Conservation (phyloP, 1,284 basidiomycete species). For the Heterobasidion irregulare region DNA sequence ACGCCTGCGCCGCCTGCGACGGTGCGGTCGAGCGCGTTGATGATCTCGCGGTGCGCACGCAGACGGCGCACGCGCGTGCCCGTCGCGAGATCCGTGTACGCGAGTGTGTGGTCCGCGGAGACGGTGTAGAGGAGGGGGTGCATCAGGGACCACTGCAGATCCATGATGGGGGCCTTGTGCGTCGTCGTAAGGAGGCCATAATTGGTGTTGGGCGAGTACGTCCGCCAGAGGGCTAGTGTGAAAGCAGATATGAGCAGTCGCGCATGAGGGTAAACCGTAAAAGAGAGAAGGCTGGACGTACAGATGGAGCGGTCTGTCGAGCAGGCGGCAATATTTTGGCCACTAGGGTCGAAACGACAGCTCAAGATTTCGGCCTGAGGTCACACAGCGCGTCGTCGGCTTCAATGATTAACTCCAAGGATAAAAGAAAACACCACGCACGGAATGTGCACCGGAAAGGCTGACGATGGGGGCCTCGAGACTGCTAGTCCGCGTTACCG, state of each 20-base stretch:
- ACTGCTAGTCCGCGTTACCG: slow-evolving; percentile 70
- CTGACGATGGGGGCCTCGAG: slow-evolving; percentile 78
- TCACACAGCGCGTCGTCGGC: background rate
- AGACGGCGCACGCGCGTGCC: slow-evolving; percentile 71
- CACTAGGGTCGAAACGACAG: slow-evolving; percentile 75
- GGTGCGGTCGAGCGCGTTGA: slow-evolving; percentile 82
- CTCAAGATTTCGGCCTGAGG: slow-evolving; percentile 67
- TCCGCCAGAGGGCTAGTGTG: slow-evolving; percentile 71
- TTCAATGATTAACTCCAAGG: background rate
- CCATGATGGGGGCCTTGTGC: slow-evolving; percentile 73
- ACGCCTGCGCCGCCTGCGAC: slow-evolving; percentile 74
- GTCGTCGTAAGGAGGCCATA: slow-evolving; percentile 69
- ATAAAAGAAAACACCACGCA: slow-evolving; percentile 25
- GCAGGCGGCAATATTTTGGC: slow-evolving; percentile 77
- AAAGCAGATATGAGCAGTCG: background rate
- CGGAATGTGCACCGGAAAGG: slow-evolving; percentile 67
- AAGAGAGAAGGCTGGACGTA: slow-evolving; percentile 27
- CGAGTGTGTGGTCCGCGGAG: slow-evolving; percentile 77
- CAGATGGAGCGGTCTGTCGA: slow-evolving; percentile 76
- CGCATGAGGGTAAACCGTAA: background rate
- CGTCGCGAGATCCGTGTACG: slow-evolving; percentile 66
- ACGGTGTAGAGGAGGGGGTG: slow-evolving; percentile 71
- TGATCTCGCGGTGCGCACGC: slow-evolving; percentile 80
- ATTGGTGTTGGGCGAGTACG: slow-evolving; percentile 76
- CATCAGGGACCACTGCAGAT: slow-evolving; percentile 74